Percentiles rank a stretch among this genome's conserved stretches.
These are phyloP conservation scores for Lolium rigidum DNA, from an alignment of 176 grass and related monocot species.

Conservation along the genomic window DNA sequence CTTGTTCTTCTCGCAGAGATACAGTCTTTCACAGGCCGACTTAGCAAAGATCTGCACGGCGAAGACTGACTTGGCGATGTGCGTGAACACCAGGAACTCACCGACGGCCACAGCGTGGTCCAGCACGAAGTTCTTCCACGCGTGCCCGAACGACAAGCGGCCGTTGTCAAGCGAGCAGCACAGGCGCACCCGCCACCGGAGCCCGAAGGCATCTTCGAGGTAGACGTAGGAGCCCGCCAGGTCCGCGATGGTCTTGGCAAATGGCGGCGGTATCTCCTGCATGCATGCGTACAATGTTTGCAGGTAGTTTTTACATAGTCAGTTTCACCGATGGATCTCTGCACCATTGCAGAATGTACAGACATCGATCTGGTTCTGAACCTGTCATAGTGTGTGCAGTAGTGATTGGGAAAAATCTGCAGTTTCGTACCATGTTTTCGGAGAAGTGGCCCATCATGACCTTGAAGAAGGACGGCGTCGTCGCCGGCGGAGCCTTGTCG, in stretches of 20 bases:
- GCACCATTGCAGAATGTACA: neutral
- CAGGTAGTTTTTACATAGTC: too few species aligned
- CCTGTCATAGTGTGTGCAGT: too few species aligned
- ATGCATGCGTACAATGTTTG: neutral
- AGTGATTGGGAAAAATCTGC: too few species aligned
- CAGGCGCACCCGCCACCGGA: slow-evolving; percentile 52
- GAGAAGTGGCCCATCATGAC: slow-evolving; percentile 77
- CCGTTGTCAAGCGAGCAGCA: slow-evolving; percentile 29
- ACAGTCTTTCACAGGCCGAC: slow-evolving; percentile 55
- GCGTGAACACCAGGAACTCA: slow-evolving; percentile 72
- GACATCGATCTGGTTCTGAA: neutral
- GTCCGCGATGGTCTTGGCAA: slow-evolving; percentile 45
- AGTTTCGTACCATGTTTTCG: slow-evolving; percentile 50
- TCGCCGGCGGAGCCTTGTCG: neutral
- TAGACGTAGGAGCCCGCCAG: slow-evolving; percentile 48
- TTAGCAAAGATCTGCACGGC: slow-evolving; percentile 66
- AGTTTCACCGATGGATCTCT: too few species aligned
- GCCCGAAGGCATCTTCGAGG: slow-evolving; percentile 58
- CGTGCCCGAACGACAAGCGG: slow-evolving; percentile 51
- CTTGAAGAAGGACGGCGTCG: slow-evolving; percentile 70
- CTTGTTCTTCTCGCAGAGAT: slow-evolving; percentile 55
- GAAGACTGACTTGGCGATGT: slow-evolving; percentile 55
- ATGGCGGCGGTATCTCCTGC: slow-evolving; percentile 65
- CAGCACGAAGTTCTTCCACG: slow-evolving; percentile 67
- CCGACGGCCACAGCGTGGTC: slow-evolving; percentile 60